Percentiles rank a stretch among this genome's conserved stretches.
phyloP scores from a whole-genome alignment of 2,329 filamentous ascomycete genomes.

The Neocatenulostroma microsporum region DNA sequence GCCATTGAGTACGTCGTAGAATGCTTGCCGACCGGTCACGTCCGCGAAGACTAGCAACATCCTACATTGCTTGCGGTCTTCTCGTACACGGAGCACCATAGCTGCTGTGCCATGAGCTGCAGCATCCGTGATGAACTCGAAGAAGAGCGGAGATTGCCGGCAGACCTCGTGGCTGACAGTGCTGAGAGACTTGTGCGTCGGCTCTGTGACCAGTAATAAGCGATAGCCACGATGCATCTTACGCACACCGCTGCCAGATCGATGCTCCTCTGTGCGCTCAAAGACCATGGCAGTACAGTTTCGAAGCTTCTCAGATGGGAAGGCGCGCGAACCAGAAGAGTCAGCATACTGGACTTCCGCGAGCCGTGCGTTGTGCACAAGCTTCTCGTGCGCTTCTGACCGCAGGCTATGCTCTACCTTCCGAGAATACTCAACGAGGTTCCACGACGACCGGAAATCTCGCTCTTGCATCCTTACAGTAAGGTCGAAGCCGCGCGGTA shows the following conservation, averaged over 20 bases:
- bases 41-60: constrained; percentile 73
- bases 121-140: constrained; percentile 56
- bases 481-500: constrained; percentile 69
- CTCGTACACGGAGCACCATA: constrained; percentile 63
- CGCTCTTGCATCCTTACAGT: constrained; percentile 62
- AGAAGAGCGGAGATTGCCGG: constrained; percentile 62
- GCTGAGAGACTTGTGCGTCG: constrained; percentile 68
- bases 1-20: constrained; percentile 68
- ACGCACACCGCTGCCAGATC: constrained; percentile 63
- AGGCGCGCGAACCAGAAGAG: constrained; percentile 59
- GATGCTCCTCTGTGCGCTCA: constrained; percentile 60
- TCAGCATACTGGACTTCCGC: constrained; percentile 77
- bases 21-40: constrained; percentile 58
- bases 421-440: constrained; percentile 75
- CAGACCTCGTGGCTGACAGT: constrained; percentile 64
- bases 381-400: constrained; percentile 59
- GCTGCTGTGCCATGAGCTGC: constrained; percentile 60
- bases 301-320: constrained; percentile 65
- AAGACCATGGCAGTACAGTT: constrained; percentile 69
- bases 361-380: constrained; percentile 62
- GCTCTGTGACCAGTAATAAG: constrained; percentile 67
- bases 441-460: constrained; percentile 74
- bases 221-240: constrained; percentile 72
- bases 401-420: constrained; percentile 66
- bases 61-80: constrained; percentile 56